phyloP scores from a whole-genome alignment of 495 filamentous ascomycete genomes.

The Lasiosphaeria hispida region DNA sequence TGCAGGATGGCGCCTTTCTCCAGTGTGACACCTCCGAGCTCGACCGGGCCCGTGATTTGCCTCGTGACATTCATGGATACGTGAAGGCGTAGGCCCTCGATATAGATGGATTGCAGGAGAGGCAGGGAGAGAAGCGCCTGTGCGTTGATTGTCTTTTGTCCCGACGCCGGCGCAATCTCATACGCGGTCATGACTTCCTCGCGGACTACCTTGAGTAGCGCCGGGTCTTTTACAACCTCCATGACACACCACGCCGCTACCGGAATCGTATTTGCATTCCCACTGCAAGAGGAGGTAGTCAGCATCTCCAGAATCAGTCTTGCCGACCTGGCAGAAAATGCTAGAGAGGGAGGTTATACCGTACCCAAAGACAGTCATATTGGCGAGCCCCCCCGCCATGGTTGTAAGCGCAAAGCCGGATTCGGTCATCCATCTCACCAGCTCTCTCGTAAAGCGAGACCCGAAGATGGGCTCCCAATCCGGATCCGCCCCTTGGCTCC shows the following conservation, averaged over 20 bases:
- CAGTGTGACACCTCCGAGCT: conserved; percentile 21
- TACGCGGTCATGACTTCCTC: conserved; percentile 19
- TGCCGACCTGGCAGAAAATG: no score
- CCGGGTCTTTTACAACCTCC: conserved; percentile 24
- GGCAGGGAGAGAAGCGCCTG: conserved; percentile 29
- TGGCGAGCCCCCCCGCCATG: background rate
- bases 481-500: conserved; percentile 11
- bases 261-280: conserved; percentile 33
- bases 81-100: conserved; percentile 38
- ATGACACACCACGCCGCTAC: conserved; percentile 28
- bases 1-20: conserved; percentile 22
- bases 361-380: conserved; percentile 11
- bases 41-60: conserved; percentile 15
- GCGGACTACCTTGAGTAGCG: conserved; percentile 18
- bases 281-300: conserved; percentile 12
- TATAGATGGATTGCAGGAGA: conserved; percentile 38
- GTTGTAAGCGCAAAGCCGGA: conserved; percentile 11
- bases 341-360: background rate
- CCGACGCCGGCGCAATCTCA: background rate
- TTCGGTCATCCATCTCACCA: conserved; percentile 12
- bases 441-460: conserved; percentile 8
- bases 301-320: background rate
- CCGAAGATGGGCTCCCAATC: conserved; percentile 33
- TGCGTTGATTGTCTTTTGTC: conserved; percentile 27
- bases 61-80: conserved; percentile 31